Percentiles rank a stretch among this genome's conserved stretches.
phyloP scores from a whole-genome alignment of 2,329 filamentous ascomycete genomes.

The Neofusicoccum umdonicola region DNA sequence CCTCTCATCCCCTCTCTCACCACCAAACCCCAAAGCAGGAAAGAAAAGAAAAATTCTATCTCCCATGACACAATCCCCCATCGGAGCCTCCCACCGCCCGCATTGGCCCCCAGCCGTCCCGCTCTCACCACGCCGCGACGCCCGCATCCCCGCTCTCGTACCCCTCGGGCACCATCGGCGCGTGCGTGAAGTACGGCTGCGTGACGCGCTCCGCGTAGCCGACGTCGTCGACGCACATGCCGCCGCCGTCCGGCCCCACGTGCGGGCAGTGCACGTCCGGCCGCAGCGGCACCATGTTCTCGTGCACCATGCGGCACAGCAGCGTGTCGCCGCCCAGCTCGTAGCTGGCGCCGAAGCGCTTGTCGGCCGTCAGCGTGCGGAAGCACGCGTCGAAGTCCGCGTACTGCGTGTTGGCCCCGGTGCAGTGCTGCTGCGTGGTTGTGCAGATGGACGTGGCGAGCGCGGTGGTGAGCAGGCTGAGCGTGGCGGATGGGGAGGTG shows the following conservation, averaged over 20 bases:
- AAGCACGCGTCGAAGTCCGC: slow-evolving; percentile 23
- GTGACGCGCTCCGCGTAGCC: slow-evolving; percentile 23
- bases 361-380: slow-evolving; percentile 27
- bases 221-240: slow-evolving; percentile 32
- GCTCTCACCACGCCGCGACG: slow-evolving; percentile 1
- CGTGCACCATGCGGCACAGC: slow-evolving; percentile 36
- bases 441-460: slow-evolving; percentile 28
- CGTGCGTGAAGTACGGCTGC: slow-evolving; percentile 14
- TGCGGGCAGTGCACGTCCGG: slow-evolving; percentile 38
- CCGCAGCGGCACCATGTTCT: slow-evolving; percentile 36
- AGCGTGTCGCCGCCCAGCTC: slow-evolving; percentile 38
- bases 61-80: no score
- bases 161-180: slow-evolving; percentile 12
- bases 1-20: no score
- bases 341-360: slow-evolving; percentile 33
- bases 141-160: slow-evolving; percentile 13
- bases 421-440: slow-evolving; percentile 26
- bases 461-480: not conserved
- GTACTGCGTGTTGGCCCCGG: slow-evolving; percentile 29
- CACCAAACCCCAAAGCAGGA: no score
- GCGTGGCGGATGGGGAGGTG: not conserved
- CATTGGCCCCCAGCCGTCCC: no score
- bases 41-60: not conserved
- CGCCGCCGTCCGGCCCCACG: slow-evolving; percentile 35
- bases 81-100: not conserved